phyloP scores from a whole-genome alignment of 495 filamentous ascomycete genomes.

The Penicillium robsamsonii region DNA sequence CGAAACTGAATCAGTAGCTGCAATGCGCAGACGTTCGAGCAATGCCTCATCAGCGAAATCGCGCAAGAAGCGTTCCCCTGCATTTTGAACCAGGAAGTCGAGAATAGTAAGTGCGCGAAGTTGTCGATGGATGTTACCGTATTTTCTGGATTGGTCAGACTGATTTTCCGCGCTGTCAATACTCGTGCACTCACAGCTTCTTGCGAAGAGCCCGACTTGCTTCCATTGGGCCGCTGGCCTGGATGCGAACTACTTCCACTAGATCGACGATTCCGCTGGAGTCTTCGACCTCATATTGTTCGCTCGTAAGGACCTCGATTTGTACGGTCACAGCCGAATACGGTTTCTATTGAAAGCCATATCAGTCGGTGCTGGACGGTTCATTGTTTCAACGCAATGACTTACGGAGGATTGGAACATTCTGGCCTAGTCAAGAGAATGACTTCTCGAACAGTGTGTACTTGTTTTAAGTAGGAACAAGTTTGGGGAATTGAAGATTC shows the following conservation, averaged over 20 bases:
- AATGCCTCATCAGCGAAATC: constrained; percentile 88
- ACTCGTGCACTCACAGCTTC: constrained; percentile 69
- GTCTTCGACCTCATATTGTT: constrained; percentile 87
- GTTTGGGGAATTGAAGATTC: not conserved
- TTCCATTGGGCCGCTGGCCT: constrained; percentile 83
- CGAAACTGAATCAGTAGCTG: constrained; percentile 79
- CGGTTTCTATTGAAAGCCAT: constrained; percentile 61
- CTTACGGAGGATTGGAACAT: constrained; percentile 46
- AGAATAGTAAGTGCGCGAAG: constrained; percentile 86
- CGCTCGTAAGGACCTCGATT: constrained; percentile 85
- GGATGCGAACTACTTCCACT: constrained; percentile 88
- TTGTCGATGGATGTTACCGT: constrained; percentile 89
- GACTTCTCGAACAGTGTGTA: not conserved
- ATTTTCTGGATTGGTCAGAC: constrained; percentile 60
- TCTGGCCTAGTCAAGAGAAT: constrained; percentile 5
- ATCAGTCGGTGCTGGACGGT: constrained; percentile 4
- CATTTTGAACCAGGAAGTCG: constrained; percentile 93
- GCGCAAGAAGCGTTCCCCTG: constrained; percentile 82
- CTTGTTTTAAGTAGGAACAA: not conserved
- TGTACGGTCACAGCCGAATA: constrained; percentile 94
- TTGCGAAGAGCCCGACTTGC: constrained; percentile 91
- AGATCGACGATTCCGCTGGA: constrained; percentile 89
- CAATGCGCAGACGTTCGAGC: constrained; percentile 85
- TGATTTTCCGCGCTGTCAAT: constrained; percentile 10
- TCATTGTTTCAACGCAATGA: constrained; percentile 4